Conservation (phyloP, 78 protist species). For the Dictyostelium intermedium region DNA sequence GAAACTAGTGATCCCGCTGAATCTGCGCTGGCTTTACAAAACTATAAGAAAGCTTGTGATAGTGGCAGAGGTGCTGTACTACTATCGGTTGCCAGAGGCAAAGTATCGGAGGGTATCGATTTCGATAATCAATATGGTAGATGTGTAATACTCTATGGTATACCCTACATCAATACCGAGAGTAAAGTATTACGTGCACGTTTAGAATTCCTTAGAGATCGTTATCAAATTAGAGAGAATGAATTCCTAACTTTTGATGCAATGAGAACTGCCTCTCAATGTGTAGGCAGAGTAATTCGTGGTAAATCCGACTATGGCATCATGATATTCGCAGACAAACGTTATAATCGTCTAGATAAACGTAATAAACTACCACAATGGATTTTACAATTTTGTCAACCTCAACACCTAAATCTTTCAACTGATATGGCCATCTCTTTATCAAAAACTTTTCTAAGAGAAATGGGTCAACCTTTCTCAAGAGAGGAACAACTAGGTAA, state of each 20-base stretch:
- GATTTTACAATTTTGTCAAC: slow-evolving; percentile 65
- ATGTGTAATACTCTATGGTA: slow-evolving; percentile 94
- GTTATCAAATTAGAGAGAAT: slow-evolving; percentile 83
- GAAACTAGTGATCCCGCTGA: slow-evolving; percentile 96
- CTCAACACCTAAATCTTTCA: slow-evolving; percentile 65
- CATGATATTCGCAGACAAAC: slow-evolving; percentile 97
- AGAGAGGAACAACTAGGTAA: slow-evolving; percentile 82
- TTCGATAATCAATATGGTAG: slow-evolving; percentile 97
- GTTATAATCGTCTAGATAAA: slow-evolving; percentile 77
- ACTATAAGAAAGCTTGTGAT: slow-evolving; percentile 91
- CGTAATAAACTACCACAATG: slow-evolving; percentile 82
- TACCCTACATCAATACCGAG: slow-evolving; percentile 94
- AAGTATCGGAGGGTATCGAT: slow-evolving; percentile 98
- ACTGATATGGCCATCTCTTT: slow-evolving; percentile 78
- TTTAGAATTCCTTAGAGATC: slow-evolving; percentile 64
- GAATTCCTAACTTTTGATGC: slow-evolving; percentile 98
- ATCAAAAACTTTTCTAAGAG: slow-evolving; percentile 45
- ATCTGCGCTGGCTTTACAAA: slow-evolving; percentile 95
- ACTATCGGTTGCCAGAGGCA: slow-evolving; percentile 98
- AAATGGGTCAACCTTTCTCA: slow-evolving; percentile 80
- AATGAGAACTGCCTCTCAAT: slow-evolving; percentile 97
- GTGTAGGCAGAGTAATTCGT: slow-evolving; percentile 98
- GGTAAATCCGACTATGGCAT: slow-evolving; percentile 98
- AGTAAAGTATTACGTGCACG: slow-evolving; percentile 79
- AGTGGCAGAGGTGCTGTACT: slow-evolving; percentile 98